Conservation (phyloP, 805 yeast genomes). For the Schwanniomyces yamadae region DNA sequence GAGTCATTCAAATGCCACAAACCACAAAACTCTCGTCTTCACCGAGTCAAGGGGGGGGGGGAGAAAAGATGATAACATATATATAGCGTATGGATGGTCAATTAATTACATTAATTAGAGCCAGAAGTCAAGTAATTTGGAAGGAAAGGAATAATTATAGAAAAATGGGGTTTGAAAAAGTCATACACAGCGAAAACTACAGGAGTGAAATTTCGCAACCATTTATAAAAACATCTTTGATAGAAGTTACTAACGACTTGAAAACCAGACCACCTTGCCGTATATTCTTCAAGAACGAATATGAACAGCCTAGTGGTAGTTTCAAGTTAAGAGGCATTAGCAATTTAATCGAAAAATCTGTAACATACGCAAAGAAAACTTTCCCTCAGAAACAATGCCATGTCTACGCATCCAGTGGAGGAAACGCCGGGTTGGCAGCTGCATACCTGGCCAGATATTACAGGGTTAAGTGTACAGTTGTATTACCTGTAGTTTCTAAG, state of each 20-base stretch:
- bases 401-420: constrained; percentile 55
- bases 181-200: no score
- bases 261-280: constrained; percentile 38
- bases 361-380: constrained; percentile 18
- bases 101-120: no score
- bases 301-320: constrained; percentile 55
- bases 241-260: constrained; percentile 35
- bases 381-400: constrained; percentile 28
- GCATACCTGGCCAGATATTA: constrained; percentile 43
- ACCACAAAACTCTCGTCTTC: no score
- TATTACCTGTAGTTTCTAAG: constrained; percentile 54
- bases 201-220: constrained; percentile 18
- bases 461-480: constrained; percentile 54
- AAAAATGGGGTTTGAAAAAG: no score
- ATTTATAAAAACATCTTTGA: constrained; percentile 35
- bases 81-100: no score
- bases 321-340: constrained; percentile 58
- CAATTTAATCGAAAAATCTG: constrained; percentile 36
- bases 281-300: constrained; percentile 48
- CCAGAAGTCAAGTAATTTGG: no score
- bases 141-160: no score
- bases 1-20: no score
- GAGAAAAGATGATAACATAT: no score
- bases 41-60: no score
- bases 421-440: constrained; percentile 57